Evolutionary conservation across 352 stramenopile genomes (phyloP).

Genomic region (Globisporangium iwayamae): DNA sequence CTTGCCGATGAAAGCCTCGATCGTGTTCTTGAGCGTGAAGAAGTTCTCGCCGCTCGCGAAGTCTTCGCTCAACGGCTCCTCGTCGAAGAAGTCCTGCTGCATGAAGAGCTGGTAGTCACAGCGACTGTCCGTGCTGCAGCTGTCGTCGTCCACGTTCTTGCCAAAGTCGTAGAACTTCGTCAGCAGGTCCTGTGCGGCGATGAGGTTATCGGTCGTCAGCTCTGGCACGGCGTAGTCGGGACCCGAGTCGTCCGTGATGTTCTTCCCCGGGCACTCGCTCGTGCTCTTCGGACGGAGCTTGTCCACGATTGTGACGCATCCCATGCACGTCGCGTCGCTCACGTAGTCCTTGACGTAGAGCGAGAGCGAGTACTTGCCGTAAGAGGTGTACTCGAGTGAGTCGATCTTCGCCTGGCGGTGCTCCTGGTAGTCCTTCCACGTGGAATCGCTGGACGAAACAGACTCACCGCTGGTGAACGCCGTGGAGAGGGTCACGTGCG

Average conservation of each 20-base stretch:
- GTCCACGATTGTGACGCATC: slow-evolving; percentile 56
- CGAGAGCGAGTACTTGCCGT: slow-evolving; percentile 55
- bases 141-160: slow-evolving; percentile 43
- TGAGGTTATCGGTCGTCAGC: slow-evolving; percentile 34
- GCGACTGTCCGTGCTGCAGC: slow-evolving; percentile 36
- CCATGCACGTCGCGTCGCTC: slow-evolving; percentile 31
- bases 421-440: slow-evolving; percentile 58
- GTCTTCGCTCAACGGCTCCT: slow-evolving; percentile 15
- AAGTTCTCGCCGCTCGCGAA: slow-evolving; percentile 25
- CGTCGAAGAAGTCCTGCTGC: slow-evolving; percentile 40
- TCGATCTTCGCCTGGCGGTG: slow-evolving; percentile 36
- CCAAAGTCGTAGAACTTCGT: slow-evolving; percentile 39
- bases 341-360: slow-evolving; percentile 54
- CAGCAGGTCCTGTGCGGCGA: slow-evolving; percentile 20
- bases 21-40: slow-evolving; percentile 25
- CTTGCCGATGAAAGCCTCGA: slow-evolving; percentile 24
- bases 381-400: slow-evolving; percentile 31
- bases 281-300: slow-evolving; percentile 40
- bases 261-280: slow-evolving; percentile 28
- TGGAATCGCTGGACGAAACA: slow-evolving; percentile 19
- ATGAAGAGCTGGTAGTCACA: slow-evolving; percentile 43
- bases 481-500: slow-evolving; percentile 15
- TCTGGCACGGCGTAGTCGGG: slow-evolving; percentile 14
- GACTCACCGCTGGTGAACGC: slow-evolving; percentile 7
- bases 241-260: slow-evolving; percentile 30